Evolutionary conservation across 2,329 filamentous ascomycete genomes (phyloP), one percentile per base, ranked within the genome.

Genomic region (Penicillium nordicum): DNA sequence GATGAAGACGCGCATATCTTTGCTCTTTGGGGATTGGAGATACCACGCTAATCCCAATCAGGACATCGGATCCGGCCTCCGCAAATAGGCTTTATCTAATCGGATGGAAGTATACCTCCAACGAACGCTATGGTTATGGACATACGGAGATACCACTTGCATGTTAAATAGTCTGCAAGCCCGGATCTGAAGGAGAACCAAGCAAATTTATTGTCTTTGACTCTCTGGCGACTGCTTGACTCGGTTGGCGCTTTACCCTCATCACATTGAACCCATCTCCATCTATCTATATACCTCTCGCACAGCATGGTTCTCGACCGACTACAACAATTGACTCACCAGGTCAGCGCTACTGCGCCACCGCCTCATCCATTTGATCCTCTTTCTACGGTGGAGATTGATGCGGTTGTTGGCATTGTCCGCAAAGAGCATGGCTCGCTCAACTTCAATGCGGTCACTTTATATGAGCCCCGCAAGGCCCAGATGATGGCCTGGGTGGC

Each of bases 381-480:
- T 51, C 84, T 96, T 44, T 83, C 82, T 10, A 79, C 82, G 10
- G 74, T 79, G 2, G 92, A 96, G 74, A 95, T 96, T 64, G 86
- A 88, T 65, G 76, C 82, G 21, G 85, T 86, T 7, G 87, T 92
- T 49, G 76, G 82, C 1, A 78, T 90, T 32, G 80, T 96, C 62
- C 86, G 85, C 59, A 84, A 87, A 65, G 81, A 88, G 57, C 81
- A 96, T 71, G 80, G 84, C 55, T 80, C 87, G 47, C 81, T 95
- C 57, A 85, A 86, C 73, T 96, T 92, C 83, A 94, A 96, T 78
- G 89, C 92, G 2, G 87, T 96, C 54, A 89, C 90, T 2, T 79
- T 96, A 29, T 87, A 86, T 67, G 92, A 96, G 79, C 92, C 92
- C 47, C 88, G 88, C 62, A 96, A 96, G 80, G 85, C 82, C 44